These are phyloP conservation scores for Setaria italica DNA, from an alignment of 202 grass and related monocot genomes.

Conservation along the genomic window DNA sequence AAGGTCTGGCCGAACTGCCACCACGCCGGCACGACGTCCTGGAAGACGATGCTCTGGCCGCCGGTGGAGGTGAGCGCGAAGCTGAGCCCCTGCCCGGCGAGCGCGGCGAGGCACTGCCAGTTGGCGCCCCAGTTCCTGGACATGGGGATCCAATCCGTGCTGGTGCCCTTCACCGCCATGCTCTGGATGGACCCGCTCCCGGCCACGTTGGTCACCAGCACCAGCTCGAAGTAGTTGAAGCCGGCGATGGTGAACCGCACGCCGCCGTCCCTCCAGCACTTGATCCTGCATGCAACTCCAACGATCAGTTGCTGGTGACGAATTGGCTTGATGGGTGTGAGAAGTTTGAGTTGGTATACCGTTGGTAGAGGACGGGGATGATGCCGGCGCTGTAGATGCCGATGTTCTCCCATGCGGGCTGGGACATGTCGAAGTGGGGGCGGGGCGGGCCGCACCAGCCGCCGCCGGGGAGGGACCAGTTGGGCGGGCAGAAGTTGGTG, in stretches of 20 bases:
- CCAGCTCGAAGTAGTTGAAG: conserved; percentile 65
- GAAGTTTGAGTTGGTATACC: neutral
- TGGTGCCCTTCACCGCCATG: conserved; percentile 52
- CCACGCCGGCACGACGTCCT: conserved; percentile 36
- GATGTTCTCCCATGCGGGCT: conserved; percentile 69
- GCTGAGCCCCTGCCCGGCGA: conserved; percentile 46
- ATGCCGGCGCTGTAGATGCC: conserved; percentile 56
- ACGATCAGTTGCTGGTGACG: neutral
- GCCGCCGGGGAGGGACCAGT: conserved; percentile 52
- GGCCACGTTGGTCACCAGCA: conserved; percentile 63
- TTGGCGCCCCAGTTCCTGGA: conserved; percentile 83
- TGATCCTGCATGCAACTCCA: conserved; percentile 43
- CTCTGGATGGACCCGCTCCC: conserved; percentile 53
- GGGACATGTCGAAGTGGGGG: conserved; percentile 76
- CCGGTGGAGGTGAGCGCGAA: conserved; percentile 59
- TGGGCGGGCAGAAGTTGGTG: conserved; percentile 79
- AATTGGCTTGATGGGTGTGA: no score
- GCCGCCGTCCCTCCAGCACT: conserved; percentile 56
- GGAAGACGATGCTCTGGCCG: conserved; percentile 48
- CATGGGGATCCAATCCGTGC: conserved; percentile 69
- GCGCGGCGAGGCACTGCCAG: conserved; percentile 63
- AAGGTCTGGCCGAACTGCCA: conserved; percentile 79
- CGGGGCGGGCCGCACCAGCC: conserved; percentile 73
- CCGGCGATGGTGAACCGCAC: conserved; percentile 67
- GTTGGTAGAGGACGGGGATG: conserved; percentile 63